Conservation (phyloP, 257 asterid species). For the Lithospermum erythrorhizon region DNA sequence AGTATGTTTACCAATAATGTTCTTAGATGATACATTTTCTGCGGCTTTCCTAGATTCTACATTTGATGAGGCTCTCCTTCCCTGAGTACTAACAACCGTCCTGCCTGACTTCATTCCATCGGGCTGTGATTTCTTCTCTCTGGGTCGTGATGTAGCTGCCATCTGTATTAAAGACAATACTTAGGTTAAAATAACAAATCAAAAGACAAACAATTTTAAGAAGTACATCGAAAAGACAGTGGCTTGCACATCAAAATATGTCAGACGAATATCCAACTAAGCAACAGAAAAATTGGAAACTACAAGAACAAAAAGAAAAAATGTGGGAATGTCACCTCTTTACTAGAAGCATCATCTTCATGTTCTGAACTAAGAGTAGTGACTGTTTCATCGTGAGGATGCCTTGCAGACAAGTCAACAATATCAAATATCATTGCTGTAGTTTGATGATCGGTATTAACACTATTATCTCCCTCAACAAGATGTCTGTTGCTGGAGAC, state of each 20-base stretch:
- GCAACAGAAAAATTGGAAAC: neutral
- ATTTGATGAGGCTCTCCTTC: constrained; percentile 8
- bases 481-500: neutral
- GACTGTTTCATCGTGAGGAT: constrained; percentile 18
- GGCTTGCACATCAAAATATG: neutral
- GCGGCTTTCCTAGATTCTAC: neutral
- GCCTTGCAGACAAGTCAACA: neutral
- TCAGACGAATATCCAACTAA: neutral
- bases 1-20: constrained; percentile 17
- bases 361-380: constrained; percentile 4
- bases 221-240: neutral
- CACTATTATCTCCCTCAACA: neutral
- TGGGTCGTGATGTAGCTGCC: neutral
- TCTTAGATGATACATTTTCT: constrained; percentile 7
- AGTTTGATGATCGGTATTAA: neutral
- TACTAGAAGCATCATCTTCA: constrained; percentile 9
- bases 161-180: constrained; percentile 27
- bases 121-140: constrained; percentile 17
- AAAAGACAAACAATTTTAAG: neutral
- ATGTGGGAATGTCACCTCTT: constrained; percentile 26
- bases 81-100: constrained; percentile 21
- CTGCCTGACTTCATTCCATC: constrained; percentile 19
- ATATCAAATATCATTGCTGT: neutral
- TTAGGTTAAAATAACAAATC: neutral
- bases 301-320: neutral